Evolutionary conservation across 371 early-diverging fungal genomes (phyloP).

Genomic region (Phascolomyces articulosus): DNA sequence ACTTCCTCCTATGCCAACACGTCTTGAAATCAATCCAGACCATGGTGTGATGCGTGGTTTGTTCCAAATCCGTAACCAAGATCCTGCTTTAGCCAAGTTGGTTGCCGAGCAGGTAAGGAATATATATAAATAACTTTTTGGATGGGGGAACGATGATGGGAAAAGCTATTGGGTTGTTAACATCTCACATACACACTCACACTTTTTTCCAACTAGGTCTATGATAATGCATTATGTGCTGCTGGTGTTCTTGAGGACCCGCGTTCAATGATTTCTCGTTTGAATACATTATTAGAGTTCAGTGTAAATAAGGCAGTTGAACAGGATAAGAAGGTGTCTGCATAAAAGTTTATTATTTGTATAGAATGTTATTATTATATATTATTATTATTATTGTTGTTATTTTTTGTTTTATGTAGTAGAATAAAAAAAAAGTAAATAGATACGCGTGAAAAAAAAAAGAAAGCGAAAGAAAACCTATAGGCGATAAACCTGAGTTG

Average conservation of each 20-base stretch:
- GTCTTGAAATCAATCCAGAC: constrained; percentile 87
- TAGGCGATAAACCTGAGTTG: too few relatives aligned
- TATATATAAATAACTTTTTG: too few relatives aligned
- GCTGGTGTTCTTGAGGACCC: constrained; percentile 84
- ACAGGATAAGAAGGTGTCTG: constrained; percentile 49
- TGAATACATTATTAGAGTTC: constrained; percentile 71
- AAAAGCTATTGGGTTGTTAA: too few relatives aligned
- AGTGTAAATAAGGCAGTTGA: constrained; percentile 41
- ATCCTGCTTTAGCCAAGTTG: constrained; percentile 70
- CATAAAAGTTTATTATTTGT: constrained; percentile 2
- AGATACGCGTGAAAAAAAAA: not conserved
- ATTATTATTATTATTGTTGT: too few relatives aligned
- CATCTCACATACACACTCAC: too few relatives aligned
- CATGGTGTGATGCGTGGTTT: constrained; percentile 78
- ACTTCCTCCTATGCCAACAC: constrained; percentile 54
- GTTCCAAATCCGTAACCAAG: constrained; percentile 54
- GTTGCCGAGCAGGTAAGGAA: constrained; percentile 56
- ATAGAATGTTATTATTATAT: not conserved
- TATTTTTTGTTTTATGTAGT: not conserved
- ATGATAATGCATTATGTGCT: constrained; percentile 79
- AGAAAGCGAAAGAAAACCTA: not conserved
- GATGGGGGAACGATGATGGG: too few relatives aligned
- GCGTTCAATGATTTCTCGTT: constrained; percentile 72
- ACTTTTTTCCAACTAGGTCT: too few relatives aligned
- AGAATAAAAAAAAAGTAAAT: not conserved